Evolutionary conservation across 2,329 filamentous ascomycete genomes (phyloP), one percentile per base, ranked within the genome.

Genomic region (Apiospora koreana): DNA sequence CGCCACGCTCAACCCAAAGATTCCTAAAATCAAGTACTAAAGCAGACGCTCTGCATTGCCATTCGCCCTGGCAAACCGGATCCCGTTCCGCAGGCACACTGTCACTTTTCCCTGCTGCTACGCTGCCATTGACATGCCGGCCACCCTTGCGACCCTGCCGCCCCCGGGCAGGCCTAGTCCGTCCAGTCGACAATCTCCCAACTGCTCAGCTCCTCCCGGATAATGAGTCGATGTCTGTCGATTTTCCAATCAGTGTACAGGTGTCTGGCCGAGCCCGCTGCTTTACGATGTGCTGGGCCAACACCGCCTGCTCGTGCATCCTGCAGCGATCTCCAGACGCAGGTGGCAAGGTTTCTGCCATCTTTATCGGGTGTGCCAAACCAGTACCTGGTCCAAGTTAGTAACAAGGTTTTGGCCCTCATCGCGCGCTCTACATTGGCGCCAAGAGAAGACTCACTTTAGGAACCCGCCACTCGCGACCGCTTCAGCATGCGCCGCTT

Each of bases 301-400:
- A 84, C 80, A 41, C 88, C 89, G 71, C 89, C 90, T 73, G 84
- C 84, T 75, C 83, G 84, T 46, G 90, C 90, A 77, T 92, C 88
- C 50, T 87, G 83, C 58, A 85, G 83, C 42, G 86, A 87, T 73
- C 88, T 84, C 90, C 90, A 92, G 71, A 92, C 79, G 79, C 90
- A 94, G 66, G 94, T 97, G 58, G 95, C 95, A 76, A 98, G 81
- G 82, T 97, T 97, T 77, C 89, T 86, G 72, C 92, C 86, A 68
- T 92, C 85, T 58, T 80, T 83, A 81, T 97, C 90, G 25, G 92
- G 91, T 43, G 83, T 85, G 2, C 94, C 94, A 80, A 97, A 97
- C 94, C 95, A 97, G 81, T 98, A 97, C 80, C 89, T 91, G 73
- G 65, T 62, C 23, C 42, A 50, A 71, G 74, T 77, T 64, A 77